Conservation (phyloP, 345 rosid species). For the Murraya koenigii region DNA sequence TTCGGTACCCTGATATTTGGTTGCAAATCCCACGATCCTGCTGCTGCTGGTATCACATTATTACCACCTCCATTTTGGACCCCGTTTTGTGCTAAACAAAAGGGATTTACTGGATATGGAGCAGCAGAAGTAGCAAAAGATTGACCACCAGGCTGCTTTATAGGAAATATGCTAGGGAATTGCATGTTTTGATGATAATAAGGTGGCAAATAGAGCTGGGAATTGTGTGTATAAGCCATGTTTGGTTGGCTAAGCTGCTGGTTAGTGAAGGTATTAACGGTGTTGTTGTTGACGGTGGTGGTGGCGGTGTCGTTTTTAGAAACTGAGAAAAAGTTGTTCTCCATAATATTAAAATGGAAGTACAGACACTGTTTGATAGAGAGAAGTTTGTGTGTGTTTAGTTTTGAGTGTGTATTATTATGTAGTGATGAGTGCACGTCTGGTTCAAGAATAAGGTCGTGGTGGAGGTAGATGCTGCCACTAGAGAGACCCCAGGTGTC, state of each 20-base stretch:
- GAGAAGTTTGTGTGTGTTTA: not conserved
- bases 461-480: constrained; percentile 23
- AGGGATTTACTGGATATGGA: constrained; percentile 20
- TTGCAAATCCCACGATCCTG: constrained; percentile 7
- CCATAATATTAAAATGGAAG: not conserved
- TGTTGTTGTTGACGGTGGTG: not conserved
- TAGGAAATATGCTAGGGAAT: not conserved
- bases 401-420: not conserved
- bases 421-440: constrained; percentile 5
- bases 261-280: not conserved
- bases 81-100: constrained; percentile 5
- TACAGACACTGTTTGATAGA: constrained; percentile 6
- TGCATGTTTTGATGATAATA: constrained; percentile 13
- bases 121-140: not conserved
- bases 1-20: not conserved
- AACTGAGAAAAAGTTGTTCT: not conserved
- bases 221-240: constrained; percentile 12
- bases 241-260: not conserved
- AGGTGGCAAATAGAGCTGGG: constrained; percentile 9
- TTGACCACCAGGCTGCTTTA: constrained; percentile 11
- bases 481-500: constrained; percentile 29
- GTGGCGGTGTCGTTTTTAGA: not conserved
- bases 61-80: constrained; percentile 12
- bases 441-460: constrained; percentile 18
- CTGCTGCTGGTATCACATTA: not conserved